These are phyloP conservation scores for Xylaria sp. DNA, from an alignment of 2,329 filamentous ascomycete species.

Conservation along the genomic window DNA sequence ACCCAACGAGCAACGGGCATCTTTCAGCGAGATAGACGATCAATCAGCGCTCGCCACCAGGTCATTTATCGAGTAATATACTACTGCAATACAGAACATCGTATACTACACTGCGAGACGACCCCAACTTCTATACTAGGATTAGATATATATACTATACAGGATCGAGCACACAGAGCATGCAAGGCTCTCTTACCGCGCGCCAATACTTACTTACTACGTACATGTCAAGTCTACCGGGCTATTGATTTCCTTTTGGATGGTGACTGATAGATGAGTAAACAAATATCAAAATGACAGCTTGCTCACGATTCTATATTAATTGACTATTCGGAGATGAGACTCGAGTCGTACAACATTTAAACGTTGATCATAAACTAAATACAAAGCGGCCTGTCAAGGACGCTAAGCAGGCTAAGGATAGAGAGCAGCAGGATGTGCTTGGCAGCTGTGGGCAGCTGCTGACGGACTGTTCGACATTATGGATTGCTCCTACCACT, in stretches of 20 bases:
- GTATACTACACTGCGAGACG: neutral
- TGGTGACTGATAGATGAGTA: constrained; percentile 19
- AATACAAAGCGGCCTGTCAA: neutral
- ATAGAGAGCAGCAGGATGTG: neutral
- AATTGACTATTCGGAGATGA: constrained; percentile 24
- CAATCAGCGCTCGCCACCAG: constrained; percentile 24
- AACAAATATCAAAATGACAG: constrained; percentile 2
- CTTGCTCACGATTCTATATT: constrained; percentile 19
- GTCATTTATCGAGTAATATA: constrained; percentile 3
- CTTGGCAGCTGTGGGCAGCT: constrained; percentile 24
- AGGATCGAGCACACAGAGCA: constrained; percentile 7
- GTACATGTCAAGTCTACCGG: neutral
- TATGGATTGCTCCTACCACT: neutral
- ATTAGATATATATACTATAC: neutral
- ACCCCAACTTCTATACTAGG: neutral
- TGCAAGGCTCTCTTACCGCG: constrained; percentile 36
- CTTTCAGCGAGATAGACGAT: constrained; percentile 16
- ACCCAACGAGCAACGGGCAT: constrained; percentile 22
- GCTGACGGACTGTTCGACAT: neutral
- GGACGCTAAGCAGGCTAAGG: neutral
- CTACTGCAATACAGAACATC: neutral
- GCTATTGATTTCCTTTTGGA: constrained; percentile 31
- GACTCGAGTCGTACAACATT: neutral
- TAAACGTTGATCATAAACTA: neutral
- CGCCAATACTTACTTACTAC: constrained; percentile 24